Base-by-base conservation (phyloP, 805 yeast genomes). In the Torulaspora maleeae region DNA sequence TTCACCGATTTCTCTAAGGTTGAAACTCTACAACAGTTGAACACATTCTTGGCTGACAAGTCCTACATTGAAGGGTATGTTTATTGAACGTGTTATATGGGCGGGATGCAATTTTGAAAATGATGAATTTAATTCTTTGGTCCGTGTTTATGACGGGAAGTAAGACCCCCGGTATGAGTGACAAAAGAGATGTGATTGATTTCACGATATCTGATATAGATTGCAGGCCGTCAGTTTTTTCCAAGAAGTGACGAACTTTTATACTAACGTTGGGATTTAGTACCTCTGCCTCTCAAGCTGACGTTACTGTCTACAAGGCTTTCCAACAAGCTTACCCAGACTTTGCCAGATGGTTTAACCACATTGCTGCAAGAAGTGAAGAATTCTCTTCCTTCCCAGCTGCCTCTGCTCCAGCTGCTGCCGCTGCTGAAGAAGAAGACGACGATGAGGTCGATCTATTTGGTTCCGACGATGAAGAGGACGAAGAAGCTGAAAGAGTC, bases 301-400 rank as follows among this genome's bases (percentile, higher is more conserved):
- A 91, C 70, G 98, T 86, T 55, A 71, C 90, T 63, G 88, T 80
- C 65, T 91, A 82, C 91, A 81, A 87, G 79, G 89, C 96, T 74
- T 91, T 82, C 85, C 89, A 89, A 78, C 68, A 78, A 66, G 74
- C 83, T 73, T 91, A 74, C 86, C 96, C 97, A 73, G 83, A 86
- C 73, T 89, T 89, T 69, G 75, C 96, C 69, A 90, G 98, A 81
- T 93, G 97, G 97, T 88, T 85, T 81, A 87, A 87, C 84, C 97
- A 91, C 86, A 85, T 91, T 69, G 93, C 95, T 71, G 82, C 96
- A 52, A 86, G 81, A 81, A 77, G 89, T 59, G 88, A 79, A 64
- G 95, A 88, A 72, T 88, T 88, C 67, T 80, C 74, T 56, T 64
- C 83, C 53, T 77, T 85, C 68, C 95, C 95, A 73, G 88, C 91